phyloP scores from a whole-genome alignment of 805 yeast species.

The Sporopachydermia lactativora region DNA sequence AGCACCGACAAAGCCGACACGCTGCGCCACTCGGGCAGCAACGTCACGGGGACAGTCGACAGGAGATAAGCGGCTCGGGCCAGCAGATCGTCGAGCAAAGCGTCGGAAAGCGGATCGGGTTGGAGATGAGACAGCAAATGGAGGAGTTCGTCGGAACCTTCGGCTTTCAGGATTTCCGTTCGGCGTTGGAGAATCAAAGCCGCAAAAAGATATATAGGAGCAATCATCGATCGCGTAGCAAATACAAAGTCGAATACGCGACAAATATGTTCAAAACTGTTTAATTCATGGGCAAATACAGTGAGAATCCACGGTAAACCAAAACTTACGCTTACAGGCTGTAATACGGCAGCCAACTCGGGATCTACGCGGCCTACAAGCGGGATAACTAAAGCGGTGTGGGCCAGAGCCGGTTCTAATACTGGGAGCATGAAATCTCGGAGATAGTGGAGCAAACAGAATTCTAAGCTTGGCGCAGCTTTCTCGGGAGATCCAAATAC shows the following conservation, averaged over 20 bases:
- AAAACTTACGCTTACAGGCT: constrained; percentile 41
- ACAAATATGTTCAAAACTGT: constrained; percentile 32
- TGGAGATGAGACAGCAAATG: constrained; percentile 20
- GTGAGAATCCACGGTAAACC: constrained; percentile 72
- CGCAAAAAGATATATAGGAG: constrained; percentile 47
- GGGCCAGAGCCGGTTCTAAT: constrained; percentile 50
- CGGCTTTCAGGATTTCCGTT: constrained; percentile 26
- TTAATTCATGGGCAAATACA: constrained; percentile 58
- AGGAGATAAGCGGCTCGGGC: constrained; percentile 11
- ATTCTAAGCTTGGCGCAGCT: constrained; percentile 30
- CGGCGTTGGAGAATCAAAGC: constrained; percentile 33
- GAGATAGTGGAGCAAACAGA: constrained; percentile 43
- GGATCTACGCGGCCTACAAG: constrained; percentile 37
- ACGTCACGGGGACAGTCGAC: constrained; percentile 11
- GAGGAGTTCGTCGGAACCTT: constrained; percentile 28
- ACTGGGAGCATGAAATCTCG: constrained; percentile 78
- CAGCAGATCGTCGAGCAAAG: constrained; percentile 10
- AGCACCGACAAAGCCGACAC: constrained; percentile 22
- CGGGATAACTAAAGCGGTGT: constrained; percentile 51
- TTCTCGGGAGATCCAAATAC: constrained; percentile 26
- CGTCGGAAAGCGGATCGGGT: constrained; percentile 9
- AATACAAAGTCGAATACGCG: constrained; percentile 59
- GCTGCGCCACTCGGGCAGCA: constrained; percentile 10
- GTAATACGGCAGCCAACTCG: constrained; percentile 21
- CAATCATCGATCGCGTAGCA: constrained; percentile 37